Conservation (phyloP, 208 protist genomes). For the Phytomonas sp. region DNA sequence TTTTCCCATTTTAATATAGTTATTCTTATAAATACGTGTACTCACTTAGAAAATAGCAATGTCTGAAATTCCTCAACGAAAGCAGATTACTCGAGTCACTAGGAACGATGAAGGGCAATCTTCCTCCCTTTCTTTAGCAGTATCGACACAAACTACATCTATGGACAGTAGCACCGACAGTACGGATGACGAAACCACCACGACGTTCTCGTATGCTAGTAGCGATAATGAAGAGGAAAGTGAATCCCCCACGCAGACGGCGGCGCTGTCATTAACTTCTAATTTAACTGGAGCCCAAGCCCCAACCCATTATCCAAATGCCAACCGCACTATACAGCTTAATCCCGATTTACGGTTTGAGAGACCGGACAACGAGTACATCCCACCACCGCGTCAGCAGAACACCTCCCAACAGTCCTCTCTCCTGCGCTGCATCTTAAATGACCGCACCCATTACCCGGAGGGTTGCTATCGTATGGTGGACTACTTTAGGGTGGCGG, state of each 20-base stretch:
- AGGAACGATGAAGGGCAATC: constrained; percentile 4
- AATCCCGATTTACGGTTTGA: constrained; percentile 66
- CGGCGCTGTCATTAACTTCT: not conserved
- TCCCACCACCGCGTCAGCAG: constrained; percentile 31
- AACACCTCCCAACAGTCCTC: constrained; percentile 18
- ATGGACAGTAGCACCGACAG: constrained; percentile 3
- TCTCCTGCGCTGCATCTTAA: constrained; percentile 28
- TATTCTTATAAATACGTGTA: not conserved
- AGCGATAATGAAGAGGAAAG: not conserved
- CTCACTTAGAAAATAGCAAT: not conserved
- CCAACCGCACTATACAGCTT: constrained; percentile 17
- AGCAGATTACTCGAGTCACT: constrained; percentile 1
- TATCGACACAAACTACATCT: not conserved
- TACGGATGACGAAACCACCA: constrained; percentile 2
- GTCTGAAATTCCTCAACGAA: constrained; percentile 4
- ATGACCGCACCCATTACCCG: constrained; percentile 50
- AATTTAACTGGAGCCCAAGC: not conserved
- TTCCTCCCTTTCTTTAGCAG: not conserved
- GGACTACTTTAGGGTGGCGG: constrained; percentile 67
- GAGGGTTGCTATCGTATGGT: constrained; percentile 58
- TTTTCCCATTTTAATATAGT: not conserved
- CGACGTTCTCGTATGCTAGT: not conserved
- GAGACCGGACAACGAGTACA: constrained; percentile 60
- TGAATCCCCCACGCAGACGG: not conserved
- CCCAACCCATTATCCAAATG: not conserved